phyloP scores from a whole-genome alignment of 2,329 filamentous ascomycete genomes.

The Colletotrichum noveboracense region DNA sequence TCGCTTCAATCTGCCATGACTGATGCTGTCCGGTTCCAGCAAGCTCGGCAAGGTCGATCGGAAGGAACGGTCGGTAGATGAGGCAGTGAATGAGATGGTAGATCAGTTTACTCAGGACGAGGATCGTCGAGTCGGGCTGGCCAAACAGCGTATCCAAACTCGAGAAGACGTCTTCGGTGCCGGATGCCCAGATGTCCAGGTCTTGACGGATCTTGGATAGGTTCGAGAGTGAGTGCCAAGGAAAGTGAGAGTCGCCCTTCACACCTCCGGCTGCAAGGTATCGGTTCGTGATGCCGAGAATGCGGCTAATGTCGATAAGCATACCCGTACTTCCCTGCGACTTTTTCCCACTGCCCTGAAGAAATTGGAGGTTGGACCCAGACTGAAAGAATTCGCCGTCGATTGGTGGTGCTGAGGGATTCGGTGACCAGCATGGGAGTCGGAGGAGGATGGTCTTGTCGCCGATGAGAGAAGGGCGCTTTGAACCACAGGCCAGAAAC shows the following conservation, averaged over 20 bases:
- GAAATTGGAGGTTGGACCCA: slow-evolving; percentile 77
- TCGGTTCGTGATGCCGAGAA: slow-evolving; percentile 81
- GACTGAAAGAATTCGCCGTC: slow-evolving; percentile 85
- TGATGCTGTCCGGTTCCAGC: slow-evolving; percentile 83
- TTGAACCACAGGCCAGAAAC: slow-evolving; percentile 83
- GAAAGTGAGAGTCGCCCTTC: slow-evolving; percentile 88
- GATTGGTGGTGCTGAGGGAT: slow-evolving; percentile 63
- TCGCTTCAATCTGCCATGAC: slow-evolving; percentile 92
- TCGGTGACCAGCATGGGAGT: slow-evolving; percentile 76
- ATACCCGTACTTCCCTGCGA: slow-evolving; percentile 79
- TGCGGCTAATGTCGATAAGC: slow-evolving; percentile 83
- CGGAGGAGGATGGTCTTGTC: slow-evolving; percentile 79
- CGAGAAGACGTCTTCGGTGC: slow-evolving; percentile 79
- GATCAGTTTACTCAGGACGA: slow-evolving; percentile 84
- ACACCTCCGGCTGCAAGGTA: slow-evolving; percentile 87
- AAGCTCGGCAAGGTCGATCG: slow-evolving; percentile 82
- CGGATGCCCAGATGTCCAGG: slow-evolving; percentile 83
- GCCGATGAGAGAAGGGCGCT: slow-evolving; percentile 78
- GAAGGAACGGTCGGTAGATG: slow-evolving; percentile 85
- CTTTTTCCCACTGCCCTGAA: slow-evolving; percentile 71
- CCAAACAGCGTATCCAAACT: slow-evolving; percentile 78
- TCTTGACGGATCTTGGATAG: slow-evolving; percentile 87
- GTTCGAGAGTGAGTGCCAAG: slow-evolving; percentile 86
- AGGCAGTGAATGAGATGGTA: slow-evolving; percentile 89
- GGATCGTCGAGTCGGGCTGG: slow-evolving; percentile 76